Evolutionary conservation across 805 yeast genomes (phyloP).

Genomic region (Yarrowia yakushimensis): DNA sequence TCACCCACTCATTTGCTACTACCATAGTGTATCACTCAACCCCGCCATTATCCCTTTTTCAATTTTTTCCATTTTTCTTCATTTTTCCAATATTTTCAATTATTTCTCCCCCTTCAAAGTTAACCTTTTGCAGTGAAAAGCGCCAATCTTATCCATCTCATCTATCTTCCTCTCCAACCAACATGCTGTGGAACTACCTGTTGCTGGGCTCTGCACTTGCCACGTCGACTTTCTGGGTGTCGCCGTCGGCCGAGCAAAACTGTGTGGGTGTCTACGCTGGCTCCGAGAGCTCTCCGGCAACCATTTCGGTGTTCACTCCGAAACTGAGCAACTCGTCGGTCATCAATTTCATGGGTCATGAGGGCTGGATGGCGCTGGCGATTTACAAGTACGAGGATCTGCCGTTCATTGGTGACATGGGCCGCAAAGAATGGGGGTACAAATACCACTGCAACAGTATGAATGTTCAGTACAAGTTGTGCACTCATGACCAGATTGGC

Average conservation of each 20-base stretch:
- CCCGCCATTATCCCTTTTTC: too few relatives aligned
- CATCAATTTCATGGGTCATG: slow-evolving; percentile 21
- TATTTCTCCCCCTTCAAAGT: too few relatives aligned
- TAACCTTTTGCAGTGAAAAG: neutral
- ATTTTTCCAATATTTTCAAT: too few relatives aligned
- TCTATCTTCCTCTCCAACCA: neutral
- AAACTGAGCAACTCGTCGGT: neutral
- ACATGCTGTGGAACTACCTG: too few relatives aligned
- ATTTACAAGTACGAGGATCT: slow-evolving; percentile 14
- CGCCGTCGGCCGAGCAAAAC: neutral
- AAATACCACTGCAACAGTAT: slow-evolving; percentile 10
- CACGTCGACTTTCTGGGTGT: neutral
- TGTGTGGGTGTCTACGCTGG: slow-evolving; percentile 4
- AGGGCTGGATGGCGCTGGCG: slow-evolving; percentile 18
- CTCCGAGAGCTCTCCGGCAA: neutral
- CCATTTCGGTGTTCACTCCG: neutral
- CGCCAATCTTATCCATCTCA: slow-evolving; percentile 4
- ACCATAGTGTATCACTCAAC: too few relatives aligned
- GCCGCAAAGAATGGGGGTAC: slow-evolving; percentile 12
- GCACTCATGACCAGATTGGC: slow-evolving; percentile 1
- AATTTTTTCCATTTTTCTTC: too few relatives aligned
- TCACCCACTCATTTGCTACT: too few relatives aligned
- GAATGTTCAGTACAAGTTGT: slow-evolving; percentile 22
- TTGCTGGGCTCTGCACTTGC: neutral
- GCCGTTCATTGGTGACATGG: neutral